Percentiles rank a stretch among this genome's conserved stretches.
Evolutionary conservation across 495 filamentous ascomycete species (phyloP).

Genomic region (Annulohypoxylon maeteangense): DNA sequence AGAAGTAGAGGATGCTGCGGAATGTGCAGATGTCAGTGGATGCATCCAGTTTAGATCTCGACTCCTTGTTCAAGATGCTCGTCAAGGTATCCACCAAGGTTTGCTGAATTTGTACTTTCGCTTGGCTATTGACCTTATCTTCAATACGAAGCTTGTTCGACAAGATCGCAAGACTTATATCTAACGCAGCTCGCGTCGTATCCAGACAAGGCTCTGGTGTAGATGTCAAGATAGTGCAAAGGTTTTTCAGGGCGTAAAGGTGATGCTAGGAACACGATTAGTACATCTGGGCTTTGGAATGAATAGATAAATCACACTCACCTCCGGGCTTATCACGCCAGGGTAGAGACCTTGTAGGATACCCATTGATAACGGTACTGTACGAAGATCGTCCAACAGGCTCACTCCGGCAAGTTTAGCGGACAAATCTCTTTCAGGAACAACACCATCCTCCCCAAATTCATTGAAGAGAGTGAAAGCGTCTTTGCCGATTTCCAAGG

Average conservation of each 20-base stretch:
- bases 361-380: constrained; percentile 52
- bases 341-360: constrained; percentile 58
- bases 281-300: background rate
- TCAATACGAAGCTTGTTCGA: constrained; percentile 43
- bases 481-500: constrained; percentile 37
- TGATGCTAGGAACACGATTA: constrained; percentile 34
- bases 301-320: constrained; percentile 38
- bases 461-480: constrained; percentile 51
- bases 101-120: constrained; percentile 18
- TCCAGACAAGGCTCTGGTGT: constrained; percentile 8
- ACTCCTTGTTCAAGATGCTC: background rate
- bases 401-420: constrained; percentile 14
- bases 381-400: constrained; percentile 31
- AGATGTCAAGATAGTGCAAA: constrained; percentile 21
- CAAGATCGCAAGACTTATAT: constrained; percentile 35
- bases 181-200: constrained; percentile 36
- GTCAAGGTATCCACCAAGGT: constrained; percentile 6
- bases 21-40: constrained; percentile 16
- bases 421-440: background rate
- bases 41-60: background rate
- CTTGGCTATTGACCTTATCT: constrained; percentile 1
- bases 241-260: constrained; percentile 18
- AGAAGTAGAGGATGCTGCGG: constrained; percentile 42
- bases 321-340: constrained; percentile 47
- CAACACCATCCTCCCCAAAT: background rate